Evolutionary conservation across 441 rosid genomes (phyloP).

Genomic region (Hypseocharis bilobata): DNA sequence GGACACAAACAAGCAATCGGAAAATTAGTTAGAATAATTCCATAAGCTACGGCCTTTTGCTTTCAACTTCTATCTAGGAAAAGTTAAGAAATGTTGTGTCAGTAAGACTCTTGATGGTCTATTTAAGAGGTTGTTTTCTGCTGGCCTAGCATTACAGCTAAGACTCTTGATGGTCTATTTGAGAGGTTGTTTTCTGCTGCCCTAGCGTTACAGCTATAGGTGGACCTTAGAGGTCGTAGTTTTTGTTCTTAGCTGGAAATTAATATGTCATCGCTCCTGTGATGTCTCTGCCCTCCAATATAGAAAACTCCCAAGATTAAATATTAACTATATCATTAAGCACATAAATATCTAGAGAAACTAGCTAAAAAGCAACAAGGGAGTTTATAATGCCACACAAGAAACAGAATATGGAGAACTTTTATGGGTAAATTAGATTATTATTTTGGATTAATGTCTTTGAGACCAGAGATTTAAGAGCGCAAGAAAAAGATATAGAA

Average conservation of each 20-base stretch:
- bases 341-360: not conserved
- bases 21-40: conserved; percentile 5
- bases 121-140: not conserved
- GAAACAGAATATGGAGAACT: not conserved
- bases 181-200: not conserved
- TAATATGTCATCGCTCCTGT: not conserved
- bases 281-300: no score
- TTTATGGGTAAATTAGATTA: not conserved
- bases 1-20: conserved; percentile 15
- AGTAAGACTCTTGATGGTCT: not conserved
- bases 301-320: no score
- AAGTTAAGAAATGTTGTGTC: not conserved
- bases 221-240: not conserved
- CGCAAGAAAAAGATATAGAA: not conserved
- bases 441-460: not conserved
- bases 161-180: not conserved
- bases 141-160: not conserved
- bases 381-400: not conserved
- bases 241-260: not conserved
- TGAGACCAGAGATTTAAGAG: not conserved
- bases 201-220: not conserved
- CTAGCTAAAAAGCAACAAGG: not conserved
- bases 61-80: not conserved
- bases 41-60: not conserved
- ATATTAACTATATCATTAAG: no score